Conservation (phyloP, 2,329 filamentous ascomycete genomes). For the Phaeophleospora eucalypticola region DNA sequence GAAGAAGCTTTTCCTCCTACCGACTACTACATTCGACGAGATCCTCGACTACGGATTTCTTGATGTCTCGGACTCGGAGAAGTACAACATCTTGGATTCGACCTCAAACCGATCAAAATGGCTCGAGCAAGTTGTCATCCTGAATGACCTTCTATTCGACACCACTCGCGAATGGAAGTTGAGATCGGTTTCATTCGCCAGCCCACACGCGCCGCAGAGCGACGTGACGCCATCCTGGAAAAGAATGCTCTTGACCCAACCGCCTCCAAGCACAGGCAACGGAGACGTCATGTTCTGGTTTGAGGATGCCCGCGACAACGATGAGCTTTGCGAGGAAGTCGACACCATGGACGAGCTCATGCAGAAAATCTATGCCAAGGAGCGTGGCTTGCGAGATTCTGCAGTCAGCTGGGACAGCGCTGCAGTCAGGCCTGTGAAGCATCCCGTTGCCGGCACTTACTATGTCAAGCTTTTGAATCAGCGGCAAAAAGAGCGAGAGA, state of each 20-base stretch:
- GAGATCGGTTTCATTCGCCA: conserved; percentile 10
- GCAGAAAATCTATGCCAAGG: conserved; percentile 16
- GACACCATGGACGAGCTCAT: conserved; percentile 17
- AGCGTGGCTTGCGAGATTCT: conserved; percentile 5
- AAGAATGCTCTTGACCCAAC: conserved; percentile 17
- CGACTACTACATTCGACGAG: conserved; percentile 15
- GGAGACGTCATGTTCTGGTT: conserved; percentile 21
- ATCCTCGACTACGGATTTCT: conserved; percentile 14
- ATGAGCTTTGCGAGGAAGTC: conserved; percentile 16
- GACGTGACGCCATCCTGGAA: conserved; percentile 18
- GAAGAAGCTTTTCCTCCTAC: conserved; percentile 20
- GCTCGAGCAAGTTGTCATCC: conserved; percentile 15
- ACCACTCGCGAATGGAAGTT: conserved; percentile 17
- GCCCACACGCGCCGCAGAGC: conserved; percentile 2
- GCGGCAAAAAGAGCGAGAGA: conserved; percentile 8
- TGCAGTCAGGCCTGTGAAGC: conserved; percentile 14
- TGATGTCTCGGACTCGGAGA: conserved; percentile 6
- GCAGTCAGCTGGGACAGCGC: conserved; percentile 13
- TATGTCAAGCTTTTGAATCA: conserved; percentile 11
- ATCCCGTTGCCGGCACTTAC: conserved; percentile 16
- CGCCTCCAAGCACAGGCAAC: conserved; percentile 12
- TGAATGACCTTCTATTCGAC: conserved; percentile 19
- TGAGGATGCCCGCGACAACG: conserved; percentile 15
- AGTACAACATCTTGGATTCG: conserved; percentile 17
- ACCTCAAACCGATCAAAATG: conserved; percentile 17